A percentile compares a stretch with the other conserved stretches of the same genome.
Conservation (phyloP, 768 basidiomycete genomes). For the Suillus ampliporus region DNA sequence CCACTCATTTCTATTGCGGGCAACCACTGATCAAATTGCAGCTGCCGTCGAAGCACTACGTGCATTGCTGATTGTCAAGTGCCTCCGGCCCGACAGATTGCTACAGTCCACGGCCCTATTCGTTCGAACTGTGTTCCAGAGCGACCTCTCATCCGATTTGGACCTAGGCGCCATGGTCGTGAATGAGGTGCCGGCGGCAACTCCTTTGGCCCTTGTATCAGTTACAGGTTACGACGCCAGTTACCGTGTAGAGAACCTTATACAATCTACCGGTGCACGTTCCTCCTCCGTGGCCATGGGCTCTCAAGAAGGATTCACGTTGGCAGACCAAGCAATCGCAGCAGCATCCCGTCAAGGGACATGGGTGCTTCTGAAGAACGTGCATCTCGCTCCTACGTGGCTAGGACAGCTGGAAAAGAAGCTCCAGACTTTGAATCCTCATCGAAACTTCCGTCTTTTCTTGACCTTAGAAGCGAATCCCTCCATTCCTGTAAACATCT, state of each 20-base stretch:
- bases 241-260: slow-evolving; percentile 89
- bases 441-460: slow-evolving; percentile 94
- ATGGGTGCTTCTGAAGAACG: slow-evolving; percentile 98
- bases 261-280: slow-evolving; percentile 74
- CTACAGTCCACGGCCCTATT: slow-evolving; percentile 82
- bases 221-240: slow-evolving; percentile 99
- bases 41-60: slow-evolving; percentile 80
- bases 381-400: slow-evolving; percentile 96
- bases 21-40: slow-evolving; percentile 34
- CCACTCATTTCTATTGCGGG: background rate
- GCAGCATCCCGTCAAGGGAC: slow-evolving; percentile 90
- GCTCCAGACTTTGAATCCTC: slow-evolving; percentile 87
- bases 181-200: slow-evolving; percentile 78
- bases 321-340: slow-evolving; percentile 96
- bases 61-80: slow-evolving; percentile 81
- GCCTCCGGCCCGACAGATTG: slow-evolving; percentile 90
- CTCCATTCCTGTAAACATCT: slow-evolving; percentile 93
- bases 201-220: slow-evolving; percentile 89
- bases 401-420: slow-evolving; percentile 96
- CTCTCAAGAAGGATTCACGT: slow-evolving; percentile 94
- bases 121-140: slow-evolving; percentile 76
- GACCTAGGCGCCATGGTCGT: slow-evolving; percentile 80
- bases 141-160: slow-evolving; percentile 79
- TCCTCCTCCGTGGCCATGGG: slow-evolving; percentile 97
- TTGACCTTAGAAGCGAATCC: slow-evolving; percentile 98